A percentile compares a stretch with the other conserved stretches of the same genome.
Evolutionary conservation across 2,329 filamentous ascomycete species (phyloP).

Genomic region (Aspergillus caelatus): DNA sequence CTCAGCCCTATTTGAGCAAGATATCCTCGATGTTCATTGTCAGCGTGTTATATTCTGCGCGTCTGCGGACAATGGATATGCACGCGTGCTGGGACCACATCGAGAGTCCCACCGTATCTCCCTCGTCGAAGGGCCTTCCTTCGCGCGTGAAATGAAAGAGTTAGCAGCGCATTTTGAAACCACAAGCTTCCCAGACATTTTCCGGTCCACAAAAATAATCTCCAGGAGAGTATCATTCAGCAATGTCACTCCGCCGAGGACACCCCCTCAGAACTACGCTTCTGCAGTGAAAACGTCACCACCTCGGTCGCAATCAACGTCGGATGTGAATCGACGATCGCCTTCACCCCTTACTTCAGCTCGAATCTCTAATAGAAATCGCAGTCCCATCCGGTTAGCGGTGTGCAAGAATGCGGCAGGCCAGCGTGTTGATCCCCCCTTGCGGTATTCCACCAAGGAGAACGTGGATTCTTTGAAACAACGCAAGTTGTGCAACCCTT

Average conservation of each 20-base stretch:
- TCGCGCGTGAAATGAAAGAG: constrained; percentile 39
- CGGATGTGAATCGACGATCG: background rate
- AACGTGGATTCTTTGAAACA: constrained; percentile 28
- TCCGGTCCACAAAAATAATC: constrained; percentile 16
- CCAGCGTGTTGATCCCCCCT: constrained; percentile 28
- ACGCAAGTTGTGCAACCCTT: constrained; percentile 38
- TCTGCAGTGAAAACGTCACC: constrained; percentile 9
- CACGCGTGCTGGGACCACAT: constrained; percentile 42
- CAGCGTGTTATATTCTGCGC: constrained; percentile 46
- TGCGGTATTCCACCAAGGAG: constrained; percentile 20
- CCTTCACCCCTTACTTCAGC: constrained; percentile 2
- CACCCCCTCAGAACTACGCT: constrained; percentile 21
- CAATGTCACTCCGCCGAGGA: constrained; percentile 12
- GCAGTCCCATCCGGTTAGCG: background rate
- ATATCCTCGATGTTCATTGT: constrained; percentile 44
- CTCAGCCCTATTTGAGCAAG: constrained; percentile 33
- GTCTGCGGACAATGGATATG: constrained; percentile 48
- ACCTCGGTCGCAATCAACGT: constrained; percentile 1
- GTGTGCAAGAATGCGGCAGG: constrained; percentile 10
- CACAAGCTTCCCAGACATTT: constrained; percentile 15
- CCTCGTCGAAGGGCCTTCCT: constrained; percentile 41
- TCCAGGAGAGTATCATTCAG: constrained; percentile 8
- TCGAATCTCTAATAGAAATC: background rate
- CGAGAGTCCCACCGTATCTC: constrained; percentile 35
- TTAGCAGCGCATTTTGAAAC: constrained; percentile 25